A percentile compares a stretch with the other conserved stretches of the same genome.
Evolutionary conservation across 129 eudicot species (phyloP).

Genomic region (Lonicera japonica): DNA sequence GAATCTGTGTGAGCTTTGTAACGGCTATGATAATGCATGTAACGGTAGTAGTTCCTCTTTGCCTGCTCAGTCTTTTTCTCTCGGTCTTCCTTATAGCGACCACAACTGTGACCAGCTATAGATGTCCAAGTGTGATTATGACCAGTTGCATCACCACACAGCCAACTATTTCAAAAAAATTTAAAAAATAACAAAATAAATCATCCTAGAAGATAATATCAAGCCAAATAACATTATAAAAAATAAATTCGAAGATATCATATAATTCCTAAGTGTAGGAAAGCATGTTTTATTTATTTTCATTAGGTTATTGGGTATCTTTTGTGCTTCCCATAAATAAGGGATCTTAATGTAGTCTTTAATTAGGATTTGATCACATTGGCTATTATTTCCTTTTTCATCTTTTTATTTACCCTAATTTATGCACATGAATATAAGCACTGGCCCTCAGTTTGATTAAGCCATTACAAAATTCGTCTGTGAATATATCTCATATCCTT

Average conservation of each 20-base stretch:
- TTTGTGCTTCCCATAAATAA: no score
- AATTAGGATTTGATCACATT: no score
- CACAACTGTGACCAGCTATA: constrained; percentile 88
- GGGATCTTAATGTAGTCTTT: no score
- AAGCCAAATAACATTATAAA: neutral
- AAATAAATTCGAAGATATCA: neutral
- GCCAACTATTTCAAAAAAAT: constrained; percentile 64
- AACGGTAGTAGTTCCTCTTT: constrained; percentile 71
- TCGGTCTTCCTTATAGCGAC: constrained; percentile 79
- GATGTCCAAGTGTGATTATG: constrained; percentile 83
- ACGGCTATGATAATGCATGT: constrained; percentile 90
- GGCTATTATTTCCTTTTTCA: no score
- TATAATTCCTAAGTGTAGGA: no score
- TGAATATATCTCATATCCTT: no score
- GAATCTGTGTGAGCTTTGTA: constrained; percentile 96
- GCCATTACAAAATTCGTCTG: no score
- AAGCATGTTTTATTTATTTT: no score
- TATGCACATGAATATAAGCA: no score
- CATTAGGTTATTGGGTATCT: no score
- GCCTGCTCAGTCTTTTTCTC: constrained; percentile 76
- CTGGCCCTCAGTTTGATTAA: no score
- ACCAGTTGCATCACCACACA: constrained; percentile 98
- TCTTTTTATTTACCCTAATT: no score
- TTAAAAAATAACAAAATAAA: constrained; percentile 9
- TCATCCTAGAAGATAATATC: neutral